Conservation (phyloP, 371 early-diverging fungal species). For the Actinomucor elegans region DNA sequence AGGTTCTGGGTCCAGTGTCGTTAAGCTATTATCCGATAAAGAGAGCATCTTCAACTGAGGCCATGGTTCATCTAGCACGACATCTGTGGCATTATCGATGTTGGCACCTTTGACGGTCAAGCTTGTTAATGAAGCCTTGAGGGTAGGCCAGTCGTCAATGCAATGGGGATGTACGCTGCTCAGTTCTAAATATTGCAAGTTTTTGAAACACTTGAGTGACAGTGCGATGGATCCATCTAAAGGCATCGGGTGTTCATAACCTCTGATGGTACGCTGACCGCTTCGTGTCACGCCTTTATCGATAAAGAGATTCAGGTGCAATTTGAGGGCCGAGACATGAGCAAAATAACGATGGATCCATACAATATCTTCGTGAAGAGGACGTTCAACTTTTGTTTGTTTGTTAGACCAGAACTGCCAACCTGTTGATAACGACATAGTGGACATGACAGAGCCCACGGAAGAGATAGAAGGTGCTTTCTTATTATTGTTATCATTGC, state of each 20-base stretch:
- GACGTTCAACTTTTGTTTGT: slow-evolving; percentile 19
- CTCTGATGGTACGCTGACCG: slow-evolving; percentile 48
- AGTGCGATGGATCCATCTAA: slow-evolving; percentile 42
- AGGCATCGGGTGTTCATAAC: slow-evolving; percentile 42
- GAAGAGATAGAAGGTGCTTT: slow-evolving; percentile 58
- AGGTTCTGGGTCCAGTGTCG: slow-evolving; percentile 49
- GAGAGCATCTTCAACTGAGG: slow-evolving; percentile 49
- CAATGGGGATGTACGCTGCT: slow-evolving; percentile 43
- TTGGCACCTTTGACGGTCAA: slow-evolving; percentile 47
- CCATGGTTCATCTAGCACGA: slow-evolving; percentile 34
- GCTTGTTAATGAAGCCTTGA: slow-evolving; percentile 41
- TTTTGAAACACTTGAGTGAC: slow-evolving; percentile 39
- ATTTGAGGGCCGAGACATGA: slow-evolving; percentile 49
- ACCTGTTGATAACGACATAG: slow-evolving; percentile 58
- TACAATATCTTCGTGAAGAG: slow-evolving; percentile 53
- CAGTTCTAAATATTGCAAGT: slow-evolving; percentile 53
- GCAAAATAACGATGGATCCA: slow-evolving; percentile 55
- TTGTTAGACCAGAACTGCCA: slow-evolving; percentile 59
- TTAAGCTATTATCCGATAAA: slow-evolving; percentile 59
- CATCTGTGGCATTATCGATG: slow-evolving; percentile 33
- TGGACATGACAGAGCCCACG: slow-evolving; percentile 57
- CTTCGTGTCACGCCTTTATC: slow-evolving; percentile 42
- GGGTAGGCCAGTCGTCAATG: slow-evolving; percentile 50
- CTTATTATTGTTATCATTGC: slow-evolving; percentile 22
- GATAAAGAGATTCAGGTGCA: slow-evolving; percentile 42